Evolutionary conservation across 1,284 basidiomycete genomes (phyloP).

Genomic region (Taiwanofungus camphoratus): DNA sequence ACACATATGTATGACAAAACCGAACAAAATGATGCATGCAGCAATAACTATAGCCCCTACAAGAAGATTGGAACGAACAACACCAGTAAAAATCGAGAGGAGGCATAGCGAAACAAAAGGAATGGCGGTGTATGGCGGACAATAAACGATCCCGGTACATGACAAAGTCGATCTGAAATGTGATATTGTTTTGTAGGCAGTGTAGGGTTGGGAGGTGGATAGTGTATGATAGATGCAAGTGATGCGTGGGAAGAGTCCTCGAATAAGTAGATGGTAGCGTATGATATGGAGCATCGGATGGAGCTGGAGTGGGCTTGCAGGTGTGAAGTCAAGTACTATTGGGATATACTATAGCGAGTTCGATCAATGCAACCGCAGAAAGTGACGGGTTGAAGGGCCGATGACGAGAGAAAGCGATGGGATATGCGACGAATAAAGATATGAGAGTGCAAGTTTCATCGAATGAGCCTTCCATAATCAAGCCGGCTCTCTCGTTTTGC

Average conservation of each 20-base stretch:
- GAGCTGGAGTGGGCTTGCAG: background rate
- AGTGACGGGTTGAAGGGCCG: background rate
- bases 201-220: background rate
- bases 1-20: conserved; percentile 10
- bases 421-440: conserved; percentile 11
- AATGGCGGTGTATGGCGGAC: background rate
- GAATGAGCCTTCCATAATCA: conserved; percentile 60
- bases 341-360: conserved; percentile 2
- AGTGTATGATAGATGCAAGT: background rate
- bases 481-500: conserved; percentile 43
- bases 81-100: conserved; percentile 5
- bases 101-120: conserved; percentile 7
- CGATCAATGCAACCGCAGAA: background rate
- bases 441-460: conserved; percentile 29
- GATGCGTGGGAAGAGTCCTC: background rate
- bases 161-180: conserved; percentile 3
- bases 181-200: background rate
- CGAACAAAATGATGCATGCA: conserved; percentile 10
- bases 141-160: conserved; percentile 8
- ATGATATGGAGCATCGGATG: conserved; percentile 2
- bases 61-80: conserved; percentile 8
- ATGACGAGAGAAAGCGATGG: background rate
- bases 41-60: conserved; percentile 5
- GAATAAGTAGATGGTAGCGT: conserved; percentile 13
- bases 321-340: background rate